phyloP scores from a whole-genome alignment of 495 filamentous ascomycete genomes.

The Cercophora sp. region DNA sequence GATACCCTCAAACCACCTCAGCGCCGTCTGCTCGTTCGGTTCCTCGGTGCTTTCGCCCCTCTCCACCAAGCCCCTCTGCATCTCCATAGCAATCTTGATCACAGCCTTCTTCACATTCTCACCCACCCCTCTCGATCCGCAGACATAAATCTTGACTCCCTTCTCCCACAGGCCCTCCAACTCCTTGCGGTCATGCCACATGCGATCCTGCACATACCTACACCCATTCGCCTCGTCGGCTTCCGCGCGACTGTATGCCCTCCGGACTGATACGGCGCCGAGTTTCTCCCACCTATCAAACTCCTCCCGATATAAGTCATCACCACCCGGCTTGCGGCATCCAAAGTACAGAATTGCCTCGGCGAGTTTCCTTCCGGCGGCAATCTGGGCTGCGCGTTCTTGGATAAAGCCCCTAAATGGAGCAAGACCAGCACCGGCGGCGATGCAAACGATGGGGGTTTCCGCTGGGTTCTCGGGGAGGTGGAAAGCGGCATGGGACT shows the following conservation, averaged over 20 bases:
- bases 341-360: constrained; percentile 62
- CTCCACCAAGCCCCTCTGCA: constrained; percentile 38
- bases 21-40: constrained; percentile 29
- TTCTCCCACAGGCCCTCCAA: constrained; percentile 50
- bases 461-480: constrained; percentile 55
- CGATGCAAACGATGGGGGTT: constrained; percentile 65
- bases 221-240: constrained; percentile 35
- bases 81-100: constrained; percentile 46
- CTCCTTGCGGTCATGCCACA: constrained; percentile 51
- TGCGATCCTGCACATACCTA: constrained; percentile 60
- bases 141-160: constrained; percentile 64
- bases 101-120: constrained; percentile 50
- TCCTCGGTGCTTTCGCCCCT: constrained; percentile 30
- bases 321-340: constrained; percentile 53
- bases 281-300: constrained; percentile 52
- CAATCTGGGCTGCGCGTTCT: constrained; percentile 57
- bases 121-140: constrained; percentile 59
- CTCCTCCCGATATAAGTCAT: constrained; percentile 60
- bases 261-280: constrained; percentile 56
- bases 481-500: constrained; percentile 59
- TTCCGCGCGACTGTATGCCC: constrained; percentile 48
- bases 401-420: constrained; percentile 70
- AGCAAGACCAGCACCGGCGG: constrained; percentile 53
- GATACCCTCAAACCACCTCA: constrained; percentile 54
- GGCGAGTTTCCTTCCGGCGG: constrained; percentile 49